Evolutionary conservation across 371 early-diverging fungal genomes (phyloP), one percentile per base, ranked within the genome.

Genomic region (Smittium culicis): DNA sequence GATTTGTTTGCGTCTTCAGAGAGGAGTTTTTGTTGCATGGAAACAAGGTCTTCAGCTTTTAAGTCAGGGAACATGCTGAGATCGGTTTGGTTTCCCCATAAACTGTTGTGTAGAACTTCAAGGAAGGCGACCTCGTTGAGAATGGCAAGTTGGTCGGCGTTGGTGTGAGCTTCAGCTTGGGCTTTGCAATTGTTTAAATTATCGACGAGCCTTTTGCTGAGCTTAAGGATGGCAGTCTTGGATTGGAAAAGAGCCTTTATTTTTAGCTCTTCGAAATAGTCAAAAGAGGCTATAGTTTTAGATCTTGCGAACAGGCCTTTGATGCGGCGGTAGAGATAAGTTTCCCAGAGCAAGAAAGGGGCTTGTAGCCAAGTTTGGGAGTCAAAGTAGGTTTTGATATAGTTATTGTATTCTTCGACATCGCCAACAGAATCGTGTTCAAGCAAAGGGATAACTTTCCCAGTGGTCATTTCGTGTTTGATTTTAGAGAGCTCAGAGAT

Each of bases 51-150:
- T 55, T 82, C 85, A 68, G 80, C 79, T 55, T 80, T 82, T 66
- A 89, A 82, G 67, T 89, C 84, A 25, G 85, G 84, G 67, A 91
- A 75, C 69, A 93, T 76, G 57, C 88, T 88, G 68, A 93, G 75
- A 71, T 93, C 93, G 1, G 88, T 88, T 29, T 88, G 87, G 78
- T 94, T 94, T 1, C 94, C 94, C 94, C 94, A 94, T 45, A 93
- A 75, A 29, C 85, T 86, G 31, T 87, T 80, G 73, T 88, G 86
- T 27, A 82, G 70, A 67, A 91, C 70, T 71, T 90, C 90, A 66
- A 80, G 71, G 70, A 88, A 88, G 1, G 83, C 79, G 63, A 85
- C 72, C 31, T 31, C 3, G 28, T 34, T 27, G 28, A n/a, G 28
- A n/a, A 16, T 72, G 67, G 73, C 79, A n/a, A 70, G 61, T 34